Evolutionary conservation across 2,329 filamentous ascomycete genomes (phyloP).

Genomic region (Clonostachys sp.): DNA sequence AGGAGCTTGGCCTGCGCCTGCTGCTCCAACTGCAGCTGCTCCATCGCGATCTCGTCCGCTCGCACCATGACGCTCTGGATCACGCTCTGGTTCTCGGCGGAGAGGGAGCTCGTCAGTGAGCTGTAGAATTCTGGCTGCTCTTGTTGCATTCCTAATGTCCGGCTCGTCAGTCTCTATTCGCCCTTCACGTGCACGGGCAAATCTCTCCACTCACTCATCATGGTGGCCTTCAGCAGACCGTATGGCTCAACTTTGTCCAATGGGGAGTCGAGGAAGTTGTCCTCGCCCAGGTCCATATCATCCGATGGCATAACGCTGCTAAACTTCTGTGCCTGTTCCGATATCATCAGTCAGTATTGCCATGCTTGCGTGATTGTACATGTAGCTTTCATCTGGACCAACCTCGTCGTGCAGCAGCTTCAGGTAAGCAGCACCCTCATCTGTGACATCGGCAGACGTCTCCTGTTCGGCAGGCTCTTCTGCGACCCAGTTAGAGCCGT

Average conservation of each 20-base stretch:
- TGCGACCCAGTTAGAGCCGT: constrained; percentile 75
- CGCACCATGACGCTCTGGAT: constrained; percentile 75
- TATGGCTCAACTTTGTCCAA: constrained; percentile 96
- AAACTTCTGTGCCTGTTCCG: constrained; percentile 73
- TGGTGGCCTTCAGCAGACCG: constrained; percentile 74
- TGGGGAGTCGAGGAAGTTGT: constrained; percentile 89
- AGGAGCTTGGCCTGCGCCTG: neutral
- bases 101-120: constrained; percentile 72
- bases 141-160: constrained; percentile 69
- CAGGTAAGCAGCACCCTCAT: constrained; percentile 90
- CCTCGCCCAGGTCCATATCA: constrained; percentile 86
- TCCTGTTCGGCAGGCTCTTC: constrained; percentile 65
- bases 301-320: constrained; percentile 59
- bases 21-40: neutral
- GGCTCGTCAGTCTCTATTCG: neutral
- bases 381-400: constrained; percentile 14
- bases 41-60: constrained; percentile 34
- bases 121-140: constrained; percentile 88
- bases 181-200: neutral
- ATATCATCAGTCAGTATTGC: constrained; percentile 10
- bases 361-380: neutral
- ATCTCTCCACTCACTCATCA: constrained; percentile 64
- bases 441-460: constrained; percentile 63
- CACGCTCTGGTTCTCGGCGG: constrained; percentile 74
- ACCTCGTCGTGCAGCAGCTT: constrained; percentile 94